These are phyloP conservation scores for Ciborinia camelliae DNA, from an alignment of 2,329 filamentous ascomycete genomes.

Conservation along the genomic window DNA sequence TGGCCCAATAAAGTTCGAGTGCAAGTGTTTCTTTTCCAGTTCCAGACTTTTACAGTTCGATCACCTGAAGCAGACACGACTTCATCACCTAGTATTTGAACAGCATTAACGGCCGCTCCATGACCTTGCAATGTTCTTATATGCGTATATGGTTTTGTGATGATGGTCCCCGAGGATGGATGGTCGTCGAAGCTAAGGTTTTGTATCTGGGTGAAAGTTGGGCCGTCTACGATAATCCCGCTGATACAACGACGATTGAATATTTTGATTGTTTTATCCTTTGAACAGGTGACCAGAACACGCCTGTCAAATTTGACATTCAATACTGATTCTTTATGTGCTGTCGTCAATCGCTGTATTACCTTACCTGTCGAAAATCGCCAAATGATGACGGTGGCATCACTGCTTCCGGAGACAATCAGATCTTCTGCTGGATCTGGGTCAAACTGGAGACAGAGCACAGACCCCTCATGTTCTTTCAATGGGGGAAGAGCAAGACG, in stretches of 20 bases:
- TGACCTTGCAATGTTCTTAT: constrained; percentile 82
- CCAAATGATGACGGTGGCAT: constrained; percentile 89
- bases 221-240: constrained; percentile 53
- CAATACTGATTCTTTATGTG: constrained; percentile 86
- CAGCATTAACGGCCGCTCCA: constrained; percentile 88
- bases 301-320: constrained; percentile 90
- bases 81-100: constrained; percentile 80
- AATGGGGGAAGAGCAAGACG: constrained; percentile 74
- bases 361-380: constrained; percentile 85
- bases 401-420: constrained; percentile 93
- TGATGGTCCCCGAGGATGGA: constrained; percentile 46
- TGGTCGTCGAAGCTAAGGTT: constrained; percentile 52
- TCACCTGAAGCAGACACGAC: constrained; percentile 96
- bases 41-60: constrained; percentile 90
- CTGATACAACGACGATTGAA: constrained; percentile 78
- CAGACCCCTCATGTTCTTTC: constrained; percentile 75
- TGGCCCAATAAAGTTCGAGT: constrained; percentile 80
- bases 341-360: constrained; percentile 69
- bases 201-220: constrained; percentile 50
- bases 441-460: constrained; percentile 94
- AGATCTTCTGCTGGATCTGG: constrained; percentile 81
- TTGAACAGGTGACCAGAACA: constrained; percentile 93
- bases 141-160: constrained; percentile 66
- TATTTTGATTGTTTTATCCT: constrained; percentile 94
- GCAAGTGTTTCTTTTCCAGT: constrained; percentile 75